Conservation (phyloP, 2,329 filamentous ascomycete genomes). For the Penicillium sp. region DNA sequence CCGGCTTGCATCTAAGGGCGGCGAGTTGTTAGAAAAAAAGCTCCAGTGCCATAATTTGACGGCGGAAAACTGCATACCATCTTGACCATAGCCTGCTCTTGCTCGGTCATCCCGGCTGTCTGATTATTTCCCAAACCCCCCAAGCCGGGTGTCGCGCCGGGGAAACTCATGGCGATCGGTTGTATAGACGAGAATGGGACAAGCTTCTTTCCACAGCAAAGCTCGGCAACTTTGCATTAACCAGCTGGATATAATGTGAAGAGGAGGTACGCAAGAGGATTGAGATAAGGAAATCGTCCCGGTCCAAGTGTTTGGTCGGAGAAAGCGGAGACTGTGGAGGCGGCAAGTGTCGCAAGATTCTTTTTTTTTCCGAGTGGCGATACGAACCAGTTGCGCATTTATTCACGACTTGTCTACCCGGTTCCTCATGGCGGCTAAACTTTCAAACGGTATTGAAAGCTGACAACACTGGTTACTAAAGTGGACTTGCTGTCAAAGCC, state of each 20-base stretch:
- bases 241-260: not conserved
- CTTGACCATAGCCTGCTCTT: constrained; percentile 45
- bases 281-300: constrained; percentile 1
- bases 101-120: constrained; percentile 40
- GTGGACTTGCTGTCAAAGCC: too few relatives aligned
- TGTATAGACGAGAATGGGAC: not conserved
- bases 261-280: not conserved
- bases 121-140: constrained; percentile 22
- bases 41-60: not conserved
- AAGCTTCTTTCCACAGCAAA: too few relatives aligned
- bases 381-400: constrained; percentile 8
- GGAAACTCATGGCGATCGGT: constrained; percentile 29
- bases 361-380: constrained; percentile 22
- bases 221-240: too few relatives aligned
- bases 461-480: too few relatives aligned
- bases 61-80: constrained; percentile 28
- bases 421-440: too few relatives aligned
- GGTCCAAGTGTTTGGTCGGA: constrained; percentile 5
- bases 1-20: constrained; percentile 62
- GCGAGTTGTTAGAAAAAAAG: not conserved
- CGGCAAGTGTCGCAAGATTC: constrained; percentile 29
- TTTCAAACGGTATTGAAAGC: too few relatives aligned
- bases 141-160: constrained; percentile 29
- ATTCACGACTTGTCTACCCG: constrained; percentile 14
- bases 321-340: constrained; percentile 27